A percentile compares a stretch with the other conserved stretches of the same genome.
These are phyloP conservation scores for Ciborinia camelliae DNA, from an alignment of 2,329 filamentous ascomycete species.

Conservation along the genomic window DNA sequence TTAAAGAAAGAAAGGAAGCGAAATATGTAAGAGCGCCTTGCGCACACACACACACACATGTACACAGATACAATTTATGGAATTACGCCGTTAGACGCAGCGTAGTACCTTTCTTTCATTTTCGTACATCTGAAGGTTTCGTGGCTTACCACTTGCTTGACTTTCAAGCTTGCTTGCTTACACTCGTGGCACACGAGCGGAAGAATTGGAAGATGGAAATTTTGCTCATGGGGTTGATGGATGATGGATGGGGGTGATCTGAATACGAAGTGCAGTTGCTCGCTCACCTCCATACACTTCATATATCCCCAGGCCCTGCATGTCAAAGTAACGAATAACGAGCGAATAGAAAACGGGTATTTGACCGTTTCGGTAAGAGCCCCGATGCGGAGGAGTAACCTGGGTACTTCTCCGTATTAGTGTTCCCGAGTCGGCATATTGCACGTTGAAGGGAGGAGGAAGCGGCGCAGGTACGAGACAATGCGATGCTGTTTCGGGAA, in stretches of 20 bases:
- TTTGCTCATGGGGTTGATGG: background rate
- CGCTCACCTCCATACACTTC: background rate
- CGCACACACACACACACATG: background rate
- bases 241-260: background rate
- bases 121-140: background rate
- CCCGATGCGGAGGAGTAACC: background rate
- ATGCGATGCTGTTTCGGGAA: background rate
- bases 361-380: background rate
- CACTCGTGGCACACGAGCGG: background rate
- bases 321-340: background rate
- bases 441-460: background rate
- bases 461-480: background rate
- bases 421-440: background rate
- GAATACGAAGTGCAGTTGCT: slow-evolving; percentile 4
- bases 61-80: background rate
- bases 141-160: background rate
- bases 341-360: background rate
- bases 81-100: slow-evolving; percentile 1
- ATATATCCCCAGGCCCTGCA: background rate
- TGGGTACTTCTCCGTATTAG: background rate
- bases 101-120: background rate
- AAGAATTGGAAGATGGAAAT: background rate
- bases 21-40: background rate
- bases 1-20: background rate
- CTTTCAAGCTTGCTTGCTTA: background rate